These are phyloP conservation scores for Blastomyces percursus DNA, from an alignment of 2,329 filamentous ascomycete species.

Conservation along the genomic window DNA sequence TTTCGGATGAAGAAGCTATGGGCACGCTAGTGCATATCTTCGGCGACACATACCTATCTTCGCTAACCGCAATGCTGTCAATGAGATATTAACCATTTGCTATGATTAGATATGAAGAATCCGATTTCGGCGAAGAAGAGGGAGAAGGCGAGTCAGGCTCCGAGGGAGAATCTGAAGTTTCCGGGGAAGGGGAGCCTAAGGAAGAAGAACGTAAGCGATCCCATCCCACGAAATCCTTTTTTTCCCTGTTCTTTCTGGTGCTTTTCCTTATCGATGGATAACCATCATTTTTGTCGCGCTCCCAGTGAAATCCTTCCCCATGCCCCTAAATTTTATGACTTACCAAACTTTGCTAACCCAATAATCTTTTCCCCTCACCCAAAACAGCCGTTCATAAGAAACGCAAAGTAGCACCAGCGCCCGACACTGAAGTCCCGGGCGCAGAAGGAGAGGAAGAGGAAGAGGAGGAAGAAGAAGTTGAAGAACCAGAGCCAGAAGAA, in stretches of 20 bases:
- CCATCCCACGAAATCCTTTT: not conserved
- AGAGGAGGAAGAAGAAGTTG: slow-evolving; percentile 20
- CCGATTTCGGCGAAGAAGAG: slow-evolving; percentile 20
- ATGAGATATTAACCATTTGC: not conserved
- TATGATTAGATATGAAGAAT: slow-evolving; percentile 24
- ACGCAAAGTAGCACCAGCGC: slow-evolving; percentile 18
- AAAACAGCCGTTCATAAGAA: slow-evolving; percentile 18
- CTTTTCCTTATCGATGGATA: not conserved
- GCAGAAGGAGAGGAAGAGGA: slow-evolving; percentile 17
- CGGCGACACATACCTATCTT: not conserved
- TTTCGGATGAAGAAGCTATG: not conserved
- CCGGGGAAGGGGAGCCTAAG: slow-evolving; percentile 9
- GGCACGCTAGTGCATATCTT: not conserved
- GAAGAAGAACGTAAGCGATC: slow-evolving; percentile 12
- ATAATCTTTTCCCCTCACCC: not conserved
- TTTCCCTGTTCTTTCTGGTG: no score
- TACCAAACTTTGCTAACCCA: not conserved
- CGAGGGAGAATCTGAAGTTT: slow-evolving; percentile 17
- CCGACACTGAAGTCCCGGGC: slow-evolving; percentile 5
- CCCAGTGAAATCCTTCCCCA: not conserved
- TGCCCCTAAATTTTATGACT: not conserved
- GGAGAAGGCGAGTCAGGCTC: slow-evolving; percentile 12
- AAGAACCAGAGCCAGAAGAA: slow-evolving; percentile 10
- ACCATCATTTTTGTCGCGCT: not conserved
- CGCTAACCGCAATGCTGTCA: not conserved